Evolutionary conservation across 208 protist species (phyloP).

Genomic region (Phytomonas sp.): DNA sequence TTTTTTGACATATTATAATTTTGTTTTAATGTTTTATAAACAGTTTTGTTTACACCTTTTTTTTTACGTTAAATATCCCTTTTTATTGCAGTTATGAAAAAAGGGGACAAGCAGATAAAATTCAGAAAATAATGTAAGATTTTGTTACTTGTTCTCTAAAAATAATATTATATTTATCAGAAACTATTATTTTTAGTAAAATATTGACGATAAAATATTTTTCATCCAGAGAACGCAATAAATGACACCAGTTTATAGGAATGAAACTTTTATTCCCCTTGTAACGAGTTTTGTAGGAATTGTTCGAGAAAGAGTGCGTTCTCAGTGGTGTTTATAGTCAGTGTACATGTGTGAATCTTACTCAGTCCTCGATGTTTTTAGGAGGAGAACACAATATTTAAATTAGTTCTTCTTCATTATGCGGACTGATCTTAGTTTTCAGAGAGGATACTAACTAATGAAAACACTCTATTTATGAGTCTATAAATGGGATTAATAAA

Average conservation of each 20-base stretch:
- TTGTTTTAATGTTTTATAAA: conserved; percentile 7
- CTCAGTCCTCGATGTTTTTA: neutral
- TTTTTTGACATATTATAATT: conserved; percentile 4
- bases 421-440: neutral
- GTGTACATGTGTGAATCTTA: neutral
- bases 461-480: conserved; percentile 3
- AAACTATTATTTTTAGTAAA: neutral
- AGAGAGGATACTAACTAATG: neutral
- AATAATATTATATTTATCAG: neutral
- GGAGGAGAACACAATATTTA: neutral
- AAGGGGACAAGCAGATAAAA: conserved; percentile 3
- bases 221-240: neutral
- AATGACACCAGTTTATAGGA: neutral
- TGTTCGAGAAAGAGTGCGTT: neutral
- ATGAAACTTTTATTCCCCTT: neutral
- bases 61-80: conserved; percentile 3
- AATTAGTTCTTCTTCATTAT: neutral
- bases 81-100: conserved; percentile 5
- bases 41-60: conserved; percentile 3
- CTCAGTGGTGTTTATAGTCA: neutral
- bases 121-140: conserved; percentile 3
- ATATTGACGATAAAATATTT: neutral
- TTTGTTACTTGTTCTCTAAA: conserved; percentile 2
- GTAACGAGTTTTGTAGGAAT: neutral
- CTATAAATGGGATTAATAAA: conserved; percentile 1